A percentile compares a stretch with the other conserved stretches of the same genome.
Conservation (phyloP, 768 basidiomycete species). For the Suillus luteus region DNA sequence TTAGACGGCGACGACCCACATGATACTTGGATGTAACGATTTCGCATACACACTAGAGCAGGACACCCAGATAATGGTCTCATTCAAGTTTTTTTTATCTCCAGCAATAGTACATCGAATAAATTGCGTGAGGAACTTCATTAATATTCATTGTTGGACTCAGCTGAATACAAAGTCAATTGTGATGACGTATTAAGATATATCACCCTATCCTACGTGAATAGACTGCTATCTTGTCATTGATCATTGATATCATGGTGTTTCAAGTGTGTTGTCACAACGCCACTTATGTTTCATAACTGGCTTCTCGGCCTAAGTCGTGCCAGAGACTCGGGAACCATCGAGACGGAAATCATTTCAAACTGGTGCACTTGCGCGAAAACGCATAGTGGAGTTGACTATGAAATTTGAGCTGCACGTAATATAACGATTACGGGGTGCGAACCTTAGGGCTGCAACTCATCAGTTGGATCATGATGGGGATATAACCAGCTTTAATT, state of each 20-base stretch:
- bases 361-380: not conserved
- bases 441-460: not conserved
- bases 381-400: not conserved
- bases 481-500: not conserved
- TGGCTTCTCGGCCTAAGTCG: not conserved
- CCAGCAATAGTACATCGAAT: not conserved
- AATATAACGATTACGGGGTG: not conserved
- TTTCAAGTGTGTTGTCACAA: not conserved
- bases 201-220: not conserved
- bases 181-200: not conserved
- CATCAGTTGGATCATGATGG: not conserved
- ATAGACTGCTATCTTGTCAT: not conserved
- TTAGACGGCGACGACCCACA: slow-evolving; percentile 31
- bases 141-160: slow-evolving; percentile 9
- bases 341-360: not conserved
- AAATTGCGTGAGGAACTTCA: not conserved
- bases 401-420: not conserved
- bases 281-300: not conserved
- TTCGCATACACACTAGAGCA: slow-evolving; percentile 12
- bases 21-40: slow-evolving; percentile 12
- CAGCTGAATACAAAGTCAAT: not conserved
- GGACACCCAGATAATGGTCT: slow-evolving; percentile 18
- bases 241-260: too few species aligned
- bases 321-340: not conserved
- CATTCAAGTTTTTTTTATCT: slow-evolving; percentile 8